phyloP scores from a whole-genome alignment of 2,329 filamentous ascomycete species.

The Clonostachys byssicola region DNA sequence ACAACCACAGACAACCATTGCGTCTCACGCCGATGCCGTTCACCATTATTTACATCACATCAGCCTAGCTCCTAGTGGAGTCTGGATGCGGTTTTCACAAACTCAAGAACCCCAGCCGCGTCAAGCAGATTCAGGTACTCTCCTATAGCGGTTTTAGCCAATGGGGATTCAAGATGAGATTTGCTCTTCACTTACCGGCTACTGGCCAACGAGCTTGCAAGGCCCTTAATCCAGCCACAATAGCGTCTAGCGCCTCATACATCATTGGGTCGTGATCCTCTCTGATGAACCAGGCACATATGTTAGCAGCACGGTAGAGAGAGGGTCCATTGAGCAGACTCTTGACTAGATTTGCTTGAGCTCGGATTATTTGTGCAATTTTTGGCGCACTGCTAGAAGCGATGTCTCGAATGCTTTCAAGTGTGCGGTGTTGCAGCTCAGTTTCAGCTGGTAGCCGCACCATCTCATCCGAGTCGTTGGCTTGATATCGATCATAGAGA shows the following conservation, averaged over 20 bases:
- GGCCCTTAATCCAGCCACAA: no score
- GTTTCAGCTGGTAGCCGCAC: slow-evolving; percentile 6
- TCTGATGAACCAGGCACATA: slow-evolving; percentile 11
- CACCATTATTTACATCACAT: no score
- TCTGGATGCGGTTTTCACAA: no score
- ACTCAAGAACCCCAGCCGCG: no score
- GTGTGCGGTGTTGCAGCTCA: slow-evolving; percentile 7
- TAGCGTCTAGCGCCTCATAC: slow-evolving; percentile 1
- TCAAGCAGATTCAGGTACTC: no score
- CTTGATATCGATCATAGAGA: slow-evolving; percentile 10
- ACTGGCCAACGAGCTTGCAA: no score
- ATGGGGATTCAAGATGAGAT: no score
- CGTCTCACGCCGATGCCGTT: no score
- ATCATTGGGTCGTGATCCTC: slow-evolving; percentile 9
- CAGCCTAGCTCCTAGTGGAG: no score
- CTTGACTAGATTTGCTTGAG: not conserved
- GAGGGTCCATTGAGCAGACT: slow-evolving; percentile 5
- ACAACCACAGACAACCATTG: no score
- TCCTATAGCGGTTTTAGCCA: no score
- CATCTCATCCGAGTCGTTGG: slow-evolving; percentile 5
- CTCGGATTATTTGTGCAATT: not conserved
- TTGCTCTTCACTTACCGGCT: no score
- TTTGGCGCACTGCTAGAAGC: not conserved
- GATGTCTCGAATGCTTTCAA: slow-evolving; percentile 2
- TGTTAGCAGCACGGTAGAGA: slow-evolving; percentile 9